Conservation (phyloP, 129 eudicot species). For the Silybum marianum region DNA sequence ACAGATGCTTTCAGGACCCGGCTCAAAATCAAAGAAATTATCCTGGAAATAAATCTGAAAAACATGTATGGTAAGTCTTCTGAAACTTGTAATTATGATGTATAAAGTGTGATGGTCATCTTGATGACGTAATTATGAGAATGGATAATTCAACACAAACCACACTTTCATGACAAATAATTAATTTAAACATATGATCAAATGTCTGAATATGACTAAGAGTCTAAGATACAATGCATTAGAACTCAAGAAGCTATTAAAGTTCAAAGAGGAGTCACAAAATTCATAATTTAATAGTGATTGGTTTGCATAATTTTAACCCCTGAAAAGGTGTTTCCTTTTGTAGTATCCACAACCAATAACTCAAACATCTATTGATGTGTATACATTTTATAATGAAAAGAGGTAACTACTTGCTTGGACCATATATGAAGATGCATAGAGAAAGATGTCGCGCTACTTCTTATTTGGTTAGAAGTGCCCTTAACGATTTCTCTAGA, state of each 20-base stretch:
- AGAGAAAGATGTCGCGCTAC: no score
- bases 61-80: slow-evolving; percentile 19
- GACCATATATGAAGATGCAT: neutral
- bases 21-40: slow-evolving; percentile 71
- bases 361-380: neutral
- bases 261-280: neutral
- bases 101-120: slow-evolving; percentile 1
- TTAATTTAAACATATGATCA: neutral
- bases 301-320: neutral
- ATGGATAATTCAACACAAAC: neutral
- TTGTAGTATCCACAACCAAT: neutral
- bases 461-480: no score
- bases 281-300: neutral
- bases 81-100: slow-evolving; percentile 1
- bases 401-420: neutral
- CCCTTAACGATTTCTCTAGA: no score
- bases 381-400: neutral
- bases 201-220: neutral
- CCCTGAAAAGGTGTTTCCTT: neutral
- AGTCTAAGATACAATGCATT: neutral
- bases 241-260: slow-evolving; percentile 1
- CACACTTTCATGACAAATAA: neutral
- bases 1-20: slow-evolving; percentile 86
- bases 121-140: neutral
- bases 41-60: slow-evolving; percentile 76